Percentiles rank a stretch among this genome's conserved stretches.
These are phyloP conservation scores for Fusarium newnesense DNA, from an alignment of 2,329 filamentous ascomycete species.

Conservation along the genomic window DNA sequence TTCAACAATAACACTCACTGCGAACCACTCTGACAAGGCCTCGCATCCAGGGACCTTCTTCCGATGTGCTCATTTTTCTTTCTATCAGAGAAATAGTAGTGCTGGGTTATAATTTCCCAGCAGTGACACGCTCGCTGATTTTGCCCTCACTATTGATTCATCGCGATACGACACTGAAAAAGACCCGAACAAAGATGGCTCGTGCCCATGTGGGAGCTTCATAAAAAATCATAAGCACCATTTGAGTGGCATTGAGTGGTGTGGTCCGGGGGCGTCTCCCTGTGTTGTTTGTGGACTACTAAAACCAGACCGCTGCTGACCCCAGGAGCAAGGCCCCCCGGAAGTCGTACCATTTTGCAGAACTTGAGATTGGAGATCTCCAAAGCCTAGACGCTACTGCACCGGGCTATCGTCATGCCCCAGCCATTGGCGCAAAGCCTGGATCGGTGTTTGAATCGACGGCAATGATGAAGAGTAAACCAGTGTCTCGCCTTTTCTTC, in stretches of 20 bases:
- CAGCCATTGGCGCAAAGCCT: constrained; percentile 38
- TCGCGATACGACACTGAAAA: neutral
- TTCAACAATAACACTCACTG: constrained; percentile 29
- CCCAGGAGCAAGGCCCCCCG: constrained; percentile 36
- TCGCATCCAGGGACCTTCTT: constrained; percentile 10
- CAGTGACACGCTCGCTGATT: constrained; percentile 2
- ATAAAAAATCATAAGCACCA: constrained; percentile 23
- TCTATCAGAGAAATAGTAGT: neutral
- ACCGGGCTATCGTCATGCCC: constrained; percentile 40
- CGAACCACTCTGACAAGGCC: constrained; percentile 33
- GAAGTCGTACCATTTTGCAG: constrained; percentile 45
- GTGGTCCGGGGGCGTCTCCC: constrained; percentile 31
- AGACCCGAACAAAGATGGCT: constrained; percentile 13
- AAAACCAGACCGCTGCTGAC: constrained; percentile 40
- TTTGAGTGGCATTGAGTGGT: constrained; percentile 35
- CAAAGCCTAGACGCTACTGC: constrained; percentile 43
- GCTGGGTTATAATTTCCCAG: neutral
- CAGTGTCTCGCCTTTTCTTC: constrained; percentile 30
- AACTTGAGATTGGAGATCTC: constrained; percentile 46
- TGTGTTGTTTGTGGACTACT: constrained; percentile 30
- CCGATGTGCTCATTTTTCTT: constrained; percentile 3
- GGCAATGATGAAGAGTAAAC: constrained; percentile 18
- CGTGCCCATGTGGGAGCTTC: constrained; percentile 9
- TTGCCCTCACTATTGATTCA: constrained; percentile 3
- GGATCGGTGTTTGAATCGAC: constrained; percentile 28